Evolutionary conservation across 1,139 yeast genomes (phyloP).

Genomic region (Debaryomyces sp.): DNA sequence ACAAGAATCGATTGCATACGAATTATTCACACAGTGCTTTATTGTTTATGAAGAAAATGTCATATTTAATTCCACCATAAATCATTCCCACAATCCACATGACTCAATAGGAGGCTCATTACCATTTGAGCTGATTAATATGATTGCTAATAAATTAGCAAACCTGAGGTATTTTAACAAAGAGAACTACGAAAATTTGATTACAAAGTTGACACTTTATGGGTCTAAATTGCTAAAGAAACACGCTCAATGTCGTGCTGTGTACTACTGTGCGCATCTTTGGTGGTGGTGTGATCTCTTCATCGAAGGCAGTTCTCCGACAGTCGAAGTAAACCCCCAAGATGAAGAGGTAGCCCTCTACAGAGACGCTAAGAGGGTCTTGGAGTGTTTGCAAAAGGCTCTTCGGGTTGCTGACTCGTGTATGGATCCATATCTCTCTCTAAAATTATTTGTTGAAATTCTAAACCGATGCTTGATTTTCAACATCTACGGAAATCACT

Average conservation of each 20-base stretch:
- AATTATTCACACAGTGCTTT: constrained; percentile 86
- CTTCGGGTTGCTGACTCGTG: constrained; percentile 91
- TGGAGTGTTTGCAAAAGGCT: constrained; percentile 61
- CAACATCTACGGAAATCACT: constrained; percentile 78
- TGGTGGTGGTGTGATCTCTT: constrained; percentile 85
- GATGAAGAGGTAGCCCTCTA: constrained; percentile 21
- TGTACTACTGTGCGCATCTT: constrained; percentile 82
- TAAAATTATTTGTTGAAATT: constrained; percentile 86
- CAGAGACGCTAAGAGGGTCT: constrained; percentile 45
- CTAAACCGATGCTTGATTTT: constrained; percentile 83
- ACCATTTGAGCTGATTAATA: constrained; percentile 41
- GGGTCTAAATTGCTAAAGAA: constrained; percentile 88
- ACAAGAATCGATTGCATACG: constrained; percentile 65
- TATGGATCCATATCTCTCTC: constrained; percentile 78
- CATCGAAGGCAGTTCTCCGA: constrained; percentile 29
- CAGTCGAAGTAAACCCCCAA: constrained; percentile 11
- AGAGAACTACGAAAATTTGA: constrained; percentile 77
- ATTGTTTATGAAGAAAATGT: constrained; percentile 82
- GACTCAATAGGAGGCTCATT: constrained; percentile 43
- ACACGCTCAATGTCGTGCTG: constrained; percentile 93
- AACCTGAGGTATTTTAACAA: constrained; percentile 56
- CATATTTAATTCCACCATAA: constrained; percentile 23
- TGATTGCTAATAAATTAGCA: constrained; percentile 65
- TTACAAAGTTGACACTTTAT: constrained; percentile 82
- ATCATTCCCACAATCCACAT: constrained; percentile 32